A percentile compares a stretch with the other conserved stretches of the same genome.
These are phyloP conservation scores for Fusarium sp. DNA, from an alignment of 2,329 filamentous ascomycete genomes.

Conservation along the genomic window DNA sequence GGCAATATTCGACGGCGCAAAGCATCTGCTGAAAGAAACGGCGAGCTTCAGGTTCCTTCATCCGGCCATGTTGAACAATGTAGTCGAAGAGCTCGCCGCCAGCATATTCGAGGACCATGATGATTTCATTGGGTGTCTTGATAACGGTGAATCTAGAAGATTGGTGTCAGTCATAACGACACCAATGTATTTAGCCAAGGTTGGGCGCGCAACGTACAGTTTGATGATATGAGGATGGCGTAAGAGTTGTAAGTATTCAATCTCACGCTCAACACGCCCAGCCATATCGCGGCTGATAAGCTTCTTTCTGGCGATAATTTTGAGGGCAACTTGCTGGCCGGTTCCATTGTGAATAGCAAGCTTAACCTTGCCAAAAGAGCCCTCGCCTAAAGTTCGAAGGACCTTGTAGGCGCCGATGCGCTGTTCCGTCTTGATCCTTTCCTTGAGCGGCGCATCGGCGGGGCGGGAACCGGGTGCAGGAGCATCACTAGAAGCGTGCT, in stretches of 20 bases:
- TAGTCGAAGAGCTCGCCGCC: conserved; percentile 98
- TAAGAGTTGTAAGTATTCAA: conserved; percentile 94
- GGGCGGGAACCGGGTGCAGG: conserved; percentile 44
- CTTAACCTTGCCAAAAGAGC: conserved; percentile 98
- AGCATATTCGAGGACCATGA: conserved; percentile 99
- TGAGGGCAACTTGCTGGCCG: conserved; percentile 94
- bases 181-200: not conserved
- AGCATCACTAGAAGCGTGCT: conserved; percentile 37
- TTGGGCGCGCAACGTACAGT: conserved; percentile 67
- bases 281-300: conserved; percentile 98
- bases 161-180: conserved; percentile 5
- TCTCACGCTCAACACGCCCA: conserved; percentile 95
- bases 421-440: conserved; percentile 75
- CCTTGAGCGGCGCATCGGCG: conserved; percentile 49
- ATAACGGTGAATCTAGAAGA: conserved; percentile 86
- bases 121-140: conserved; percentile 92
- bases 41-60: conserved; percentile 91
- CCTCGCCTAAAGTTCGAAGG: conserved; percentile 90
- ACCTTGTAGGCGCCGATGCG: conserved; percentile 93
- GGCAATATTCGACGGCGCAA: conserved; percentile 98
- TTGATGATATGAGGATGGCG: conserved; percentile 99
- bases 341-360: conserved; percentile 92
- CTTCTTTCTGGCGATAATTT: conserved; percentile 97
- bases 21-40: conserved; percentile 99
- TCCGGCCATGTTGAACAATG: conserved; percentile 91